These are phyloP conservation scores for Zygosaccharomyces sapae DNA, from an alignment of 1,139 yeast species.

Conservation along the genomic window DNA sequence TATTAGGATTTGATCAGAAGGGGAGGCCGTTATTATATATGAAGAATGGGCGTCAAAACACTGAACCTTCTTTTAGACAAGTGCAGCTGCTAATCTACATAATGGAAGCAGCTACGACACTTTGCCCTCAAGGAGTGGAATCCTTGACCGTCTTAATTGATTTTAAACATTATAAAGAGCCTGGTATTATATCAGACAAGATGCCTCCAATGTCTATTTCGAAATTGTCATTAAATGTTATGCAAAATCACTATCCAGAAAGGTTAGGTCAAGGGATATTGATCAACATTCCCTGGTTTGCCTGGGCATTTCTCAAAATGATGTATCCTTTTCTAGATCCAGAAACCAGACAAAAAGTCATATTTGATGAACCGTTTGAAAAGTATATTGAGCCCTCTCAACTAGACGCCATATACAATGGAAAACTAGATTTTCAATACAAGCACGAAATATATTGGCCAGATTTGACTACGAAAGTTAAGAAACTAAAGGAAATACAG, in stretches of 20 bases:
- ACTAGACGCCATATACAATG: conserved; percentile 76
- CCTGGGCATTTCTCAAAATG: conserved; percentile 78
- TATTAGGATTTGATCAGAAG: conserved; percentile 81
- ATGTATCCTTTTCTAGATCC: conserved; percentile 93
- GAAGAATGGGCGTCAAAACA: conserved; percentile 90
- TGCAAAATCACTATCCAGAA: conserved; percentile 92
- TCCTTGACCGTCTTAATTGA: conserved; percentile 83
- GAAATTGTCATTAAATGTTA: conserved; percentile 75
- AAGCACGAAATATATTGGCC: conserved; percentile 78
- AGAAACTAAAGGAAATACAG: conserved; percentile 48
- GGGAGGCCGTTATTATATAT: conserved; percentile 82
- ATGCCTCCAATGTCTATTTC: conserved; percentile 44
- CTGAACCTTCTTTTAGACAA: conserved; percentile 77
- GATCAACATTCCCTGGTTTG: conserved; percentile 85
- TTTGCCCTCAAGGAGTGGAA: conserved; percentile 95
- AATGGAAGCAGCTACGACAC: conserved; percentile 82
- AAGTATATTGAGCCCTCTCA: conserved; percentile 74
- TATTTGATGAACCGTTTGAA: conserved; percentile 79
- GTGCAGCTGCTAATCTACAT: conserved; percentile 88
- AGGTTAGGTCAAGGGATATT: conserved; percentile 81
- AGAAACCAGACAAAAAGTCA: conserved; percentile 79
- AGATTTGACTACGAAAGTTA: conserved; percentile 54
- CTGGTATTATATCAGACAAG: conserved; percentile 36
- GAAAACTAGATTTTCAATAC: conserved; percentile 73
- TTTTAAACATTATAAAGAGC: conserved; percentile 63